These are phyloP conservation scores for Lolium multiflorum DNA, from an alignment of 176 grass and related monocot genomes.

Conservation along the genomic window DNA sequence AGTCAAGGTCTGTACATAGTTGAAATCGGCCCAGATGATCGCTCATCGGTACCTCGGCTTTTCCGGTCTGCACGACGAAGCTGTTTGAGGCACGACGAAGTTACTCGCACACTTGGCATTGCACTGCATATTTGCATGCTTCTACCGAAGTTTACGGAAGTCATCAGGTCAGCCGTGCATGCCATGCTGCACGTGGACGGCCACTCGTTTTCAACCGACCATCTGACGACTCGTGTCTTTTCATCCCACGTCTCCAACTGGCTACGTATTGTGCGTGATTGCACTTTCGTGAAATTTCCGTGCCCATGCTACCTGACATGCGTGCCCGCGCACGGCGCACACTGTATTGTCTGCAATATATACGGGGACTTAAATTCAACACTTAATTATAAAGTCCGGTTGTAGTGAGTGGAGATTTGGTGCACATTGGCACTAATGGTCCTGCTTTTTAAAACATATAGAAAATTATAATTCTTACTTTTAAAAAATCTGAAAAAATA, in stretches of 20 bases:
- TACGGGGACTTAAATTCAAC: too few species aligned
- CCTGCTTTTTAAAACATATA: too few species aligned
- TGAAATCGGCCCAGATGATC: not conserved
- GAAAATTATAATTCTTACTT: too few species aligned
- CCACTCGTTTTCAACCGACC: constrained; percentile 20
- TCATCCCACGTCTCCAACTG: not conserved
- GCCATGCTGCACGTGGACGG: not conserved
- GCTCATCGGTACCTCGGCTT: not conserved
- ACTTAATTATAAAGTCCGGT: too few species aligned
- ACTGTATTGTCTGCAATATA: too few species aligned
- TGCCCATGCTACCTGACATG: not conserved
- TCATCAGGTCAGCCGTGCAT: too few species aligned
- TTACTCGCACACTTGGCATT: not conserved
- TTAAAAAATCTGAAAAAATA: too few species aligned
- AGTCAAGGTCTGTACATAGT: too few species aligned
- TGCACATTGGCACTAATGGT: too few species aligned
- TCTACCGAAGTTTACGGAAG: not conserved
- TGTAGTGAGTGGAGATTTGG: too few species aligned
- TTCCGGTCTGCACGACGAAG: too few species aligned
- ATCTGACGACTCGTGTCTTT: constrained; percentile 14
- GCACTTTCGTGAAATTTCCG: not conserved
- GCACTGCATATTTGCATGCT: too few species aligned
- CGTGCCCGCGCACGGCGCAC: not conserved
- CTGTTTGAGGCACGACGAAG: not conserved
- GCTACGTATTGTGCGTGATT: not conserved